Evolutionary conservation across 2,329 filamentous ascomycete species (phyloP).

Genomic region (Ophiocordyceps camponoti-floridani): DNA sequence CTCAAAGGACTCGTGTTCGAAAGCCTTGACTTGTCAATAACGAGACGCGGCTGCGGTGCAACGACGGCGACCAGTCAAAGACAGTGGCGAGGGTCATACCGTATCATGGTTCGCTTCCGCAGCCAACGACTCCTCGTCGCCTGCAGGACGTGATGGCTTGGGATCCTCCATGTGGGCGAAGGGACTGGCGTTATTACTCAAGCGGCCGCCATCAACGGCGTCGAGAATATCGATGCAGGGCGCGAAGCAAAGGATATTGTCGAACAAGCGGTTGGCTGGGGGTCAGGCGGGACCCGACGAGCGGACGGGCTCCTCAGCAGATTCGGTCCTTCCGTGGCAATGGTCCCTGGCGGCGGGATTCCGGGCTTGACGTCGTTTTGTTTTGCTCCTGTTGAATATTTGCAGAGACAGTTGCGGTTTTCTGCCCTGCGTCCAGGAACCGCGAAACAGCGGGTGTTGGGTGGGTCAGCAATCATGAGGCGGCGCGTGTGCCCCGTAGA

Average conservation of each 20-base stretch:
- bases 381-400: neutral
- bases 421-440: constrained; percentile 1
- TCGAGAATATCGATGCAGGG: neutral
- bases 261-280: neutral
- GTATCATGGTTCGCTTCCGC: constrained; percentile 11
- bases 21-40: constrained; percentile 8
- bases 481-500: neutral
- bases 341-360: neutral
- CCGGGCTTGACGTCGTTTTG: neutral
- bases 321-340: too few relatives aligned
- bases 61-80: constrained; percentile 1
- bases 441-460: constrained; percentile 1
- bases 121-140: constrained; percentile 10
- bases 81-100: constrained; percentile 9
- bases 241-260: neutral
- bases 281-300: too few relatives aligned
- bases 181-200: constrained; percentile 1
- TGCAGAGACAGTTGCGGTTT: neutral
- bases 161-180: constrained; percentile 3
- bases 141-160: constrained; percentile 17
- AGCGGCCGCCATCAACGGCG: constrained; percentile 3
- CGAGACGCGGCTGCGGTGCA: constrained; percentile 1
- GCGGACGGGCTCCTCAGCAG: too few relatives aligned
- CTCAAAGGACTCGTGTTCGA: constrained; percentile 42
- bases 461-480: constrained; percentile 1